Percentiles rank a stretch among this genome's conserved stretches.
Evolutionary conservation across 2,329 filamentous ascomycete genomes (phyloP).

Genomic region (Colletotrichum theobromicola): DNA sequence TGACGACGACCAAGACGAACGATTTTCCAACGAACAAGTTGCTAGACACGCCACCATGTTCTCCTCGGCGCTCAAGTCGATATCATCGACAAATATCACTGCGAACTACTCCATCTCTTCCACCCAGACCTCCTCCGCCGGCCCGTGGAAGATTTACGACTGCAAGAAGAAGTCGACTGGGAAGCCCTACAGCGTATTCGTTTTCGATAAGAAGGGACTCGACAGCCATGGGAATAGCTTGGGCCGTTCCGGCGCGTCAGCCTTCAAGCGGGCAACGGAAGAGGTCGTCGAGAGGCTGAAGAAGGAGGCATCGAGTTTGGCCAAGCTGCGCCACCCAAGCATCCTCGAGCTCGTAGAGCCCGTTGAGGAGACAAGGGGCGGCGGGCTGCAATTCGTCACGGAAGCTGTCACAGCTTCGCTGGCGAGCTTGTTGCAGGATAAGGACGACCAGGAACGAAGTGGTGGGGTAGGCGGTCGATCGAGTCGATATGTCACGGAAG

Average conservation of each 20-base stretch:
- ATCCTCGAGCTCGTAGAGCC: slow-evolving; percentile 93
- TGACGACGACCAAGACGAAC: slow-evolving; percentile 13
- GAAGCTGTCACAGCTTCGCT: slow-evolving; percentile 92
- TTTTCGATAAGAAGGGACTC: slow-evolving; percentile 89
- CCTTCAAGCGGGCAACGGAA: slow-evolving; percentile 81
- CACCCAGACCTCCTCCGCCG: slow-evolving; percentile 78
- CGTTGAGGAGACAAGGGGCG: slow-evolving; percentile 90
- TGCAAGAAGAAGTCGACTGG: slow-evolving; percentile 96
- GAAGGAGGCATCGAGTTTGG: slow-evolving; percentile 88
- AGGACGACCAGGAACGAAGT: slow-evolving; percentile 82
- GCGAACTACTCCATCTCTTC: slow-evolving; percentile 87
- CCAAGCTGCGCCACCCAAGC: slow-evolving; percentile 87
- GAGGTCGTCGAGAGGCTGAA: slow-evolving; percentile 91
- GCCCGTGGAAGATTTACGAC: slow-evolving; percentile 97
- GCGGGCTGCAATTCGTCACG: slow-evolving; percentile 94
- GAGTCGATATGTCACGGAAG: slow-evolving; percentile 82
- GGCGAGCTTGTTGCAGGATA: slow-evolving; percentile 80
- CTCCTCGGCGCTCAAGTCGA: slow-evolving; percentile 90
- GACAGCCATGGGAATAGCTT: slow-evolving; percentile 71
- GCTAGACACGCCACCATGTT: slow-evolving; percentile 64
- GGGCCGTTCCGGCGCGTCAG: slow-evolving; percentile 66
- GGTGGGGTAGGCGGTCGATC: slow-evolving; percentile 72
- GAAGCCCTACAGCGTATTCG: slow-evolving; percentile 87
- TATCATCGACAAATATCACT: slow-evolving; percentile 87
- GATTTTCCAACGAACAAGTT: neutral